phyloP scores from a whole-genome alignment of 2,329 filamentous ascomycete genomes.

The Colletotrichum navitas region DNA sequence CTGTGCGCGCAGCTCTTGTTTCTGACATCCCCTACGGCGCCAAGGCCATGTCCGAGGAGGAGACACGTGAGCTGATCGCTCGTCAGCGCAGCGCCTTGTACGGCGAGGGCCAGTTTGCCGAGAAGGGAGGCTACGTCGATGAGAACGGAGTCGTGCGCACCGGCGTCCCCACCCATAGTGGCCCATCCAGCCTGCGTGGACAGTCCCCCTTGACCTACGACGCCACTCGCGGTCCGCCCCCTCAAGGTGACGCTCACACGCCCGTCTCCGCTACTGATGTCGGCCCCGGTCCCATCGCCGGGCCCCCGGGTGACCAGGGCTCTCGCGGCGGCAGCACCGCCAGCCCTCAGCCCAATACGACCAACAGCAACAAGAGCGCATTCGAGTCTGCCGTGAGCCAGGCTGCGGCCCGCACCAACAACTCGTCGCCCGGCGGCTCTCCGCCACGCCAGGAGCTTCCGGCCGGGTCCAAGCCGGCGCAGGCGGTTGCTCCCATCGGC shows the following conservation, averaged over 20 bases:
- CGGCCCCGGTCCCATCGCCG: slow-evolving; percentile 57
- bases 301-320: slow-evolving; percentile 65
- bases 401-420: slow-evolving; percentile 82
- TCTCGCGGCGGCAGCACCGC: slow-evolving; percentile 86
- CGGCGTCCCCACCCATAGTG: slow-evolving; percentile 75
- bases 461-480: slow-evolving; percentile 65
- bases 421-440: slow-evolving; percentile 85
- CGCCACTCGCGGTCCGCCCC: slow-evolving; percentile 53
- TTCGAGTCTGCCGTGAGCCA: slow-evolving; percentile 76
- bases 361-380: slow-evolving; percentile 64
- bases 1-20: slow-evolving; percentile 40
- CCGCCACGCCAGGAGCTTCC: slow-evolving; percentile 77
- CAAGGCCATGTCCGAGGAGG: slow-evolving; percentile 95
- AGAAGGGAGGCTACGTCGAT: slow-evolving; percentile 75
- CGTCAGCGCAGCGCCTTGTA: slow-evolving; percentile 96
- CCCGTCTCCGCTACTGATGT: slow-evolving; percentile 57
- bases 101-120: slow-evolving; percentile 79
- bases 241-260: slow-evolving; percentile 65
- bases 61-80: slow-evolving; percentile 94
- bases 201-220: slow-evolving; percentile 85
- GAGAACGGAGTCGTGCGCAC: slow-evolving; percentile 74
- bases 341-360: slow-evolving; percentile 80
- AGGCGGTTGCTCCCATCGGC: slow-evolving; percentile 90
- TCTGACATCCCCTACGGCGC: slow-evolving; percentile 54
- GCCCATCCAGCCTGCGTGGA: slow-evolving; percentile 75